Evolutionary conservation across 139 green algal species (phyloP), one percentile per base, ranked within the genome.

Genomic region (Spirogloea muscicola): DNA sequence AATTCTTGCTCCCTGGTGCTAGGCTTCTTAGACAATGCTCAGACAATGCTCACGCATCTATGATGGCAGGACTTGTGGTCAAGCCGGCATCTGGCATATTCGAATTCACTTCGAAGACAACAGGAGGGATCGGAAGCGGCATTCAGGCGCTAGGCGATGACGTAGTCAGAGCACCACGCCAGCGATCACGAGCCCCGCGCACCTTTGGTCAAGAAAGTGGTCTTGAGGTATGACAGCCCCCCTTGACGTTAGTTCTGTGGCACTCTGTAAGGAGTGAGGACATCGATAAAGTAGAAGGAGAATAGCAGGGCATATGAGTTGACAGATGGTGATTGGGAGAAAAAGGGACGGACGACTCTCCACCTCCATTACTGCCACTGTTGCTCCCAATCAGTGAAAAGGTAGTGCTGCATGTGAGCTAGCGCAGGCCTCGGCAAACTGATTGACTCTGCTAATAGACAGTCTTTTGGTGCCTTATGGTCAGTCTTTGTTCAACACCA

Each of bases 31-130:
- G 27, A 13, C 29, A 18, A 64, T 51, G n/a, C n/a, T n/a, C n/a
- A n/a, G n/a, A n/a, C n/a, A n/a, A n/a, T n/a, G 27, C 55, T 16
- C 13, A 41, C 27, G 18, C 55, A 41, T 64, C 29, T 51, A 31
- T 21, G 21, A n/a, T n/a, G 21, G 46, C 46, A 55, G 13, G 65
- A 18, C 9, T 71, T 18, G 66, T 70, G 0, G 25, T 21, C 31
- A 90, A 90, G 78, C 82, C 86, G 29, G 48, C 72, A 10, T 72
- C 82, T 3, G 86, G 85, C 3, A 18, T 85, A 5, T 49, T 90
- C 44, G 71, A 80, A 51, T 84, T 84, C 27, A 34, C 70, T 21
- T 76, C 85, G 52, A 88, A 85, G 65, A 67, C 62, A 31, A 79
- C 55, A 38, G 29, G 9, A 10, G 73, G 79, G 2, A 52, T 84